Evolutionary conservation across 208 protist genomes (phyloP), one percentile per base, ranked within the genome.

Genomic region (Angomonas ambiguus): DNA sequence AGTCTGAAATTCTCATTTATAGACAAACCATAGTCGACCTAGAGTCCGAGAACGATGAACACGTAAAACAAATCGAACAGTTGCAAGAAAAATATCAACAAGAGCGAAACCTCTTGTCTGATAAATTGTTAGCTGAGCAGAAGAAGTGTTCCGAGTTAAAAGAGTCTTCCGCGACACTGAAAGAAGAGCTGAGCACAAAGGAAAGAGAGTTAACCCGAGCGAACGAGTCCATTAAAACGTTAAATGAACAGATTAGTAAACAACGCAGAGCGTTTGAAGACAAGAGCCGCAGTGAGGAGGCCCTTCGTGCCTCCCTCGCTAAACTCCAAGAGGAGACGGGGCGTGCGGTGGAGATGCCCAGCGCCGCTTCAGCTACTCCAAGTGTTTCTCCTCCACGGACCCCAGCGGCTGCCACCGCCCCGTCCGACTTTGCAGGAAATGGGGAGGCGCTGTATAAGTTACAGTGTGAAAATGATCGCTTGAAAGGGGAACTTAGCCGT

Each of bases 1-100:
- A 89, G 76, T 90, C 86, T 25, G 89, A 95, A 60, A 92, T 95
- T 63, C 66, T 88, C 25, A 91, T 95, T 41, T 92, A 93, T 60
- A 86, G 85, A 27, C 82, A 95, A 64, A 93, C 82, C 0, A 93
- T 95, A 51, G 67, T 70, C 34, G 84, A 93, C 25, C 64, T 93
- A 8, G 86, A 95, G 76, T 51, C 80, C 25, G 87, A 93, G 63
- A 92, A 92, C 59, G 86, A 93, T 60, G 86, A 93, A 51, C 85
- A 90, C 55, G 74, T 92, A 38, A 83, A 82, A 62, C 75, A 95
- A 63, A 89, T 93, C 51, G 89, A 95, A 61, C 60, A 62, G 28
- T 63, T 95, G 28, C 89, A 92, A 59, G 71, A 81, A 30, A 67
- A 62, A 48, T 83, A 92, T 56, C 67, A 87, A 65, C 41, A 62